Conservation (phyloP, 2,329 filamentous ascomycete genomes). For the Colletotrichum godetiae region DNA sequence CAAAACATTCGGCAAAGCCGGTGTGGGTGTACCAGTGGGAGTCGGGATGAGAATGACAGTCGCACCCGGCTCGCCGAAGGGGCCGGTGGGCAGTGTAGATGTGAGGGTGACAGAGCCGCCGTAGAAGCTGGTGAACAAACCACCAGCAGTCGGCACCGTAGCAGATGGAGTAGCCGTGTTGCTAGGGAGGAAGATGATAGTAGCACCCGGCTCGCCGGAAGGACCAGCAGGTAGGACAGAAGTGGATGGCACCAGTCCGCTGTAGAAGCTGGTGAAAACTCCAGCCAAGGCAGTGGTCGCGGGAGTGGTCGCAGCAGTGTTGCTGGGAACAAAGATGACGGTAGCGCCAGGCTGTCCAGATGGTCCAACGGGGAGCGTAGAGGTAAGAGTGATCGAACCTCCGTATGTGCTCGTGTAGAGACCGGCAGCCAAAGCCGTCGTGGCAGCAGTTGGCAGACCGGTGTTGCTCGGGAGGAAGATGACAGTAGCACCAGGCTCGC, state of each 20-base stretch:
- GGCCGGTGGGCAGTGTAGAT: not conserved
- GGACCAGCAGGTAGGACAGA: not conserved
- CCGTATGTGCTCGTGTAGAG: constrained; percentile 26
- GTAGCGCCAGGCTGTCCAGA: constrained; percentile 7
- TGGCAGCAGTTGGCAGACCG: not conserved
- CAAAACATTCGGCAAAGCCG: not conserved
- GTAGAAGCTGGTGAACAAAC: constrained; percentile 22
- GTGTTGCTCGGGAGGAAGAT: constrained; percentile 4
- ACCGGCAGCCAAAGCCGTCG: constrained; percentile 7
- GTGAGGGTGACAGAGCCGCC: constrained; percentile 16
- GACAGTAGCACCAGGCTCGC: constrained; percentile 16
- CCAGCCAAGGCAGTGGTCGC: not conserved
- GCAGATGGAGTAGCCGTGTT: not conserved
- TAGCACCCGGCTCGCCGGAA: not conserved
- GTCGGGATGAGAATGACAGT: constrained; percentile 5
- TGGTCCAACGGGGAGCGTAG: not conserved
- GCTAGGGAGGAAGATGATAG: constrained; percentile 14
- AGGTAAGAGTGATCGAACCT: constrained; percentile 19
- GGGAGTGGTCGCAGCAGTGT: not conserved
- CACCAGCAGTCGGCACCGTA: not conserved
- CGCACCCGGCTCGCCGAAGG: not conserved
- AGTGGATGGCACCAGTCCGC: not conserved
- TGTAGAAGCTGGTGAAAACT: constrained; percentile 16
- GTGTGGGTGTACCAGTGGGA: not conserved
- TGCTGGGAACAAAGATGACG: constrained; percentile 13